Base-by-base conservation (phyloP, 2,329 filamentous ascomycete species). In the Trichophyton verrucosum region DNA sequence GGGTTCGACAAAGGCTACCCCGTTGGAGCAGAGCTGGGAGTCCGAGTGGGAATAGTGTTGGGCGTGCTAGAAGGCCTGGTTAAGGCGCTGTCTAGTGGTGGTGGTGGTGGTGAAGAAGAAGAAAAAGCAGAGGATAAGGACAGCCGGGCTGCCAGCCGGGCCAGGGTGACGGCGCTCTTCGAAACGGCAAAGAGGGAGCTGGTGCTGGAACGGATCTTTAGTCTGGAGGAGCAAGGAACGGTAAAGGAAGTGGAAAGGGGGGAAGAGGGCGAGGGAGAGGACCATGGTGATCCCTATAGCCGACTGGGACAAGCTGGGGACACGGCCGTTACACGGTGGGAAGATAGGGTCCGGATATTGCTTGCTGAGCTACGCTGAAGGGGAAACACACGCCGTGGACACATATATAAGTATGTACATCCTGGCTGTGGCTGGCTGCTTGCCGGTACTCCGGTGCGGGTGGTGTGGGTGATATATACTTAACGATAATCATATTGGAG, bases 1-100 rank as follows among this genome's bases (percentile, higher is more conserved):
- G 92, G 92, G 0, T 97, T 99, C 70, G 94, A 99, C 71, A 89
- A 92, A 65, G 92, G 92, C 0, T 97, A 91, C 71, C 80, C 84
- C 13, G 79, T 97, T 0, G 94, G 94, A 11, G 91, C 90, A 0
- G 85, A 86, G 58, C 76, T 97, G 33, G 94, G 92, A 0, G 72
- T 88, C 65, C 80, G 81, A 30, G 86, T 85, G 0, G 94, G 94
- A 0, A 84, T 84, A 65, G 75, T 95, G 11, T 72, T 95, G 2
- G 94, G 94, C 0, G 76, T 89, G 3, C 70, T 96, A 4, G 89
- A 95, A 68, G 90, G 87, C 0, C 74, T 96, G 20, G 73, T 77
- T 0, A 68, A 68, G 2, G 69, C 62, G 22, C 64, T 65, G 4
- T 65, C 65, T 8, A 8, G 67, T 69, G 3, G 64, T 70, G 24